Evolutionary conservation across 2,329 filamentous ascomycete species (phyloP).

Genomic region (Fusarium clavum): DNA sequence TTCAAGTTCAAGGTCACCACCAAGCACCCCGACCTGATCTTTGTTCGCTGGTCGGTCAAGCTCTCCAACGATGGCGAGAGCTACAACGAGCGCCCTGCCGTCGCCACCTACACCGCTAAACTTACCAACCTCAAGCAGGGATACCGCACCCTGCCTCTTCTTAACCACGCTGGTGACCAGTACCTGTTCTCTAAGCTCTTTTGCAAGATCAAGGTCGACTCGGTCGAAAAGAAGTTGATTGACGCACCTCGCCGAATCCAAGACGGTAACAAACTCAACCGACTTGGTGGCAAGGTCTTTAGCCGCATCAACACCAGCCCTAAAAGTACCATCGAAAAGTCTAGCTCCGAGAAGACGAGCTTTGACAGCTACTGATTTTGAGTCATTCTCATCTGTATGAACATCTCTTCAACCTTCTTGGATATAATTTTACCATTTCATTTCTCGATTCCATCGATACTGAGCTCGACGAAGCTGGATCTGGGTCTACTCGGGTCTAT

Average conservation of each 20-base stretch:
- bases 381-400: conserved; percentile 36
- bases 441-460: conserved; percentile 39
- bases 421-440: conserved; percentile 40
- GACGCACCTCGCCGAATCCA: conserved; percentile 56
- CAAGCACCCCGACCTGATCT: conserved; percentile 93
- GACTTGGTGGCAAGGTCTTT: conserved; percentile 68
- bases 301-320: conserved; percentile 65
- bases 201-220: conserved; percentile 80
- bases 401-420: conserved; percentile 39
- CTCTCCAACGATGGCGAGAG: conserved; percentile 82
- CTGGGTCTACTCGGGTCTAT: conserved; percentile 18
- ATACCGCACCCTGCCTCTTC: conserved; percentile 90
- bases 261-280: conserved; percentile 66
- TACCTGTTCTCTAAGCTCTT: conserved; percentile 96
- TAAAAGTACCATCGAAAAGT: conserved; percentile 64
- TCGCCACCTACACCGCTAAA: conserved; percentile 94
- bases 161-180: conserved; percentile 88
- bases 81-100: conserved; percentile 68
- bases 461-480: conserved; percentile 23
- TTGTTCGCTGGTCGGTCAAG: conserved; percentile 92
- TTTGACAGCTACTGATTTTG: conserved; percentile 54
- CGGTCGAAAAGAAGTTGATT: conserved; percentile 68
- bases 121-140: conserved; percentile 89
- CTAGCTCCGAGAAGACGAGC: conserved; percentile 62
- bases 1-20: conserved; percentile 87